Evolutionary conservation across 768 basidiomycete species (phyloP).

Genomic region (Dentipellis fragilis): DNA sequence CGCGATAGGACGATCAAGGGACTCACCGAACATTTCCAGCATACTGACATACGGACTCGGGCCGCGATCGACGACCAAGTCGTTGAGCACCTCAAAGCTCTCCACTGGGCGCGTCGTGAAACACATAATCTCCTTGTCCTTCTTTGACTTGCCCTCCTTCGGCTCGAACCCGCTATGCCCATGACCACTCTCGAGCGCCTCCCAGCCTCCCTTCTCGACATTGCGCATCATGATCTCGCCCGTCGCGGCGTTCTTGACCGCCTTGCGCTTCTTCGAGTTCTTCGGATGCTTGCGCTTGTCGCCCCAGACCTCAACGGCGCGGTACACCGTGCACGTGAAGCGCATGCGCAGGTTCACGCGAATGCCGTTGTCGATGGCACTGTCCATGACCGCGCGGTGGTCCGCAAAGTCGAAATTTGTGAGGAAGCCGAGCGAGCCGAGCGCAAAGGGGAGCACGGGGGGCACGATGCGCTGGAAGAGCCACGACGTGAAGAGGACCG

Average conservation of each 20-base stretch:
- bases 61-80: conserved; percentile 94
- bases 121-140: conserved; percentile 97
- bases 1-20: not conserved
- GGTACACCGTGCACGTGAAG: conserved; percentile 97
- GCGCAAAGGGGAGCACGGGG: conserved; percentile 94
- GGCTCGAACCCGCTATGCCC: conserved; percentile 22
- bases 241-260: conserved; percentile 86
- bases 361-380: conserved; percentile 84
- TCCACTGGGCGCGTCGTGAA: conserved; percentile 92
- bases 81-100: conserved; percentile 93
- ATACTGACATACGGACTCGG: conserved; percentile 96
- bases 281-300: conserved; percentile 31
- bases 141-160: conserved; percentile 38
- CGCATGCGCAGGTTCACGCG: conserved; percentile 98
- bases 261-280: conserved; percentile 42
- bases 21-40: conserved; percentile 90
- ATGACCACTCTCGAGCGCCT: conserved; percentile 83
- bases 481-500: conserved; percentile 98
- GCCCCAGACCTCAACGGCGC: conserved; percentile 64
- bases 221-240: conserved; percentile 98
- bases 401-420: conserved; percentile 94
- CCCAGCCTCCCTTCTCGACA: conserved; percentile 87
- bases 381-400: conserved; percentile 77
- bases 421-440: conserved; percentile 95
- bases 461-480: conserved; percentile 97